Percentiles rank a stretch among this genome's conserved stretches.
phyloP scores from a whole-genome alignment of 2,329 filamentous ascomycete genomes.

The Colletotrichum incanum region DNA sequence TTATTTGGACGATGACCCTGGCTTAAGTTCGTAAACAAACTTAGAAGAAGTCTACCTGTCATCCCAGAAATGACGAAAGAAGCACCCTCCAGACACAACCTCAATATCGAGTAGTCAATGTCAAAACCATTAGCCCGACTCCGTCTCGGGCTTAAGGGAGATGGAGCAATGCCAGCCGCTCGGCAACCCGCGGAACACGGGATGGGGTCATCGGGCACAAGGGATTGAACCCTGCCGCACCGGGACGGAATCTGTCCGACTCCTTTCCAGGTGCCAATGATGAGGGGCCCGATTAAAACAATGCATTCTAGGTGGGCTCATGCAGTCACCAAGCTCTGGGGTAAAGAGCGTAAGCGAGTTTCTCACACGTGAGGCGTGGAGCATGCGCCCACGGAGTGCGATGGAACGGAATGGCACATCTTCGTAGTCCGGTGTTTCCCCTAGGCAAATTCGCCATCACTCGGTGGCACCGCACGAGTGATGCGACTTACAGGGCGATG shows the following conservation, averaged over 20 bases:
- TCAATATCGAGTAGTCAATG: too few species aligned
- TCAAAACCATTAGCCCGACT: too few species aligned
- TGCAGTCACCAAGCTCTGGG: background rate
- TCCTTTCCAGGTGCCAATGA: background rate
- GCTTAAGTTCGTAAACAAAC: background rate
- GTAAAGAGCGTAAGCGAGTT: background rate
- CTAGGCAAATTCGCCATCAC: too few species aligned
- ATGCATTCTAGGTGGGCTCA: background rate
- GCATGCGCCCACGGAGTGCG: background rate
- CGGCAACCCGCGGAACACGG: background rate
- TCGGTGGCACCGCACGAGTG: too few species aligned
- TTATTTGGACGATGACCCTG: background rate
- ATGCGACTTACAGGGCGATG: too few species aligned
- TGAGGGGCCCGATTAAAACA: too few species aligned
- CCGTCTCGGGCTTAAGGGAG: too few species aligned
- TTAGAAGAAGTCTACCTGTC: background rate
- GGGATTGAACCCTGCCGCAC: background rate
- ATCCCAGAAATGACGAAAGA: background rate
- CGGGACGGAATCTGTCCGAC: slow-evolving; percentile 8
- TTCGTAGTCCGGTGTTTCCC: background rate
- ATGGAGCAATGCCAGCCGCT: background rate
- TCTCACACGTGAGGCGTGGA: background rate
- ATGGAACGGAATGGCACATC: background rate
- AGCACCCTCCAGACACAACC: too few species aligned
- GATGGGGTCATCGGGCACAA: too few species aligned